These are phyloP conservation scores for Kwoniella botswanensis DNA, from an alignment of 768 basidiomycete species.

Conservation along the genomic window DNA sequence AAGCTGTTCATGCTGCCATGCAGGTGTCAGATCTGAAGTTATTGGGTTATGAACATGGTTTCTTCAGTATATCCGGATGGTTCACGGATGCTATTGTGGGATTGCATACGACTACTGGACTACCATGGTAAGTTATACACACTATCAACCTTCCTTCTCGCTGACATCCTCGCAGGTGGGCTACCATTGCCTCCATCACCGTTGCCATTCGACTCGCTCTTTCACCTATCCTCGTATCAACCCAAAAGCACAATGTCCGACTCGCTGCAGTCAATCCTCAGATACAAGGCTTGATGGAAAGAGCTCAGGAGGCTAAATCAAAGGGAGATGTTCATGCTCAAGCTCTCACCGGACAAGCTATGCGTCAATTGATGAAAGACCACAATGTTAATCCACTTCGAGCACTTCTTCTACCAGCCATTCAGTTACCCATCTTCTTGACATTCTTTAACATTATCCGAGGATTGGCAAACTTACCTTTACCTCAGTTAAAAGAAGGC, in stretches of 20 bases:
- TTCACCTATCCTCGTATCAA: constrained; percentile 62
- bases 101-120: constrained; percentile 44
- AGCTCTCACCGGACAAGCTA: constrained; percentile 62
- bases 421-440: constrained; percentile 77
- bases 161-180: constrained; percentile 43
- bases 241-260: constrained; percentile 72
- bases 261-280: constrained; percentile 68
- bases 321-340: constrained; percentile 60
- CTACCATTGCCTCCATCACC: constrained; percentile 51
- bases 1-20: constrained; percentile 54
- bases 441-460: constrained; percentile 83
- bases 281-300: constrained; percentile 65
- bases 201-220: constrained; percentile 59
- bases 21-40: constrained; percentile 50
- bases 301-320: constrained; percentile 61
- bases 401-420: constrained; percentile 65
- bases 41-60: constrained; percentile 50
- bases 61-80: constrained; percentile 50
- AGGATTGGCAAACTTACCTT: constrained; percentile 70
- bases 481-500: constrained; percentile 76
- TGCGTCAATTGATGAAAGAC: constrained; percentile 66
- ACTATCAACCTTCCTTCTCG: not conserved
- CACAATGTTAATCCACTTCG: constrained; percentile 69
- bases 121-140: constrained; percentile 52
- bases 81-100: constrained; percentile 48